These are phyloP conservation scores for Calonectria pauciramosa DNA, from an alignment of 2,329 filamentous ascomycete species.

Conservation along the genomic window DNA sequence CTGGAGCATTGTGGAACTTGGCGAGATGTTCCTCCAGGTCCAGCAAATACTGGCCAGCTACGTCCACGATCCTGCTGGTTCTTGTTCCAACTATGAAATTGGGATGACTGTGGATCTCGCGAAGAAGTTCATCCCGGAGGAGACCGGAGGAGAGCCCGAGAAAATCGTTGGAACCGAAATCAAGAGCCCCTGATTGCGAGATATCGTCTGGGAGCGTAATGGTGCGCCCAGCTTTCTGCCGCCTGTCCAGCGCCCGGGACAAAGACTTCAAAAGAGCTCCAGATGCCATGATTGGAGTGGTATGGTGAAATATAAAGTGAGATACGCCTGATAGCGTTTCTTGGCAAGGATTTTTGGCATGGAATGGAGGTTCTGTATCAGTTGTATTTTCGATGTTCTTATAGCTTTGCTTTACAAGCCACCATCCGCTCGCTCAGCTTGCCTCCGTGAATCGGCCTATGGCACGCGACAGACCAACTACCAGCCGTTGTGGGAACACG, in stretches of 20 bases:
- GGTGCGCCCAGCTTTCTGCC: neutral
- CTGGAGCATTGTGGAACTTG: conserved; percentile 69
- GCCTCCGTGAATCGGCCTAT: neutral
- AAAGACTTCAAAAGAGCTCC: neutral
- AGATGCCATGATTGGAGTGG: neutral
- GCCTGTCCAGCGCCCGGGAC: neutral
- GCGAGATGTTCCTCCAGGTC: conserved; percentile 49
- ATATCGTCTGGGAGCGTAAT: neutral
- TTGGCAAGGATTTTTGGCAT: neutral
- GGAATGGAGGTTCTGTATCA: neutral
- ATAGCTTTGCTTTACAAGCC: no score
- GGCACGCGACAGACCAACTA: neutral
- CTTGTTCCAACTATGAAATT: neutral
- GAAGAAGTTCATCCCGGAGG: neutral
- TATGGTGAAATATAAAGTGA: neutral
- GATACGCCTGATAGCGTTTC: neutral
- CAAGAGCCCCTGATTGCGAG: neutral
- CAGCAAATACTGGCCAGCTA: neutral
- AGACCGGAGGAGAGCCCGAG: neutral
- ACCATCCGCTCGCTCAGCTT: neutral
- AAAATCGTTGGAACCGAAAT: conserved; percentile 1
- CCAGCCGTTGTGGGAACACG: neutral
- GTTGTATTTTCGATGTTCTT: neutral
- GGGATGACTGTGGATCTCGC: neutral
- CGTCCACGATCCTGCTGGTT: neutral